Evolutionary conservation across 2,329 filamentous ascomycete genomes (phyloP).

Genomic region (Hypoxylon sp.): DNA sequence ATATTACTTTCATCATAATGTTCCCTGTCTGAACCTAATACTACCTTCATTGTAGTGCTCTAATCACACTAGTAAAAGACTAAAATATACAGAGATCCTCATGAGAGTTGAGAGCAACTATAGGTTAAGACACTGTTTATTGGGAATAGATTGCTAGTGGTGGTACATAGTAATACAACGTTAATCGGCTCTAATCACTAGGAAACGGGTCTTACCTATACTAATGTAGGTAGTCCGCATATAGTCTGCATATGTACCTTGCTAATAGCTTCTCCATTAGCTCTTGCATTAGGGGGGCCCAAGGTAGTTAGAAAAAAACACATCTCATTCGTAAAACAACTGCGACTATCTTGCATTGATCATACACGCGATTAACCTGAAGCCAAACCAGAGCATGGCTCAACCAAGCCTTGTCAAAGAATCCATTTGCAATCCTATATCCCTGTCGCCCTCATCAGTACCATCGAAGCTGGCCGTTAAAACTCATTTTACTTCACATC

Average conservation of each 20-base stretch:
- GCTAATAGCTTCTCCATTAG: constrained; percentile 18
- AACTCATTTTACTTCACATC: constrained; percentile 33
- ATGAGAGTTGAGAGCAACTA: background rate
- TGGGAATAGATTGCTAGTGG: background rate
- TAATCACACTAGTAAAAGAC: background rate
- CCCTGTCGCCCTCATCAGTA: constrained; percentile 40
- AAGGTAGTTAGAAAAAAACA: constrained; percentile 8
- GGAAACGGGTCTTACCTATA: background rate
- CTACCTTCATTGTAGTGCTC: too few species aligned
- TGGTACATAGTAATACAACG: constrained; percentile 1
- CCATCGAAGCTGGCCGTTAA: constrained; percentile 36
- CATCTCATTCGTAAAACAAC: constrained; percentile 42
- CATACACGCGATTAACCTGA: constrained; percentile 42
- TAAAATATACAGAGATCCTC: background rate
- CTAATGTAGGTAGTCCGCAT: constrained; percentile 11
- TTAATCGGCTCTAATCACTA: constrained; percentile 10
- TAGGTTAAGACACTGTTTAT: background rate
- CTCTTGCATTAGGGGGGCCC: constrained; percentile 17
- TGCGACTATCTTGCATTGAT: constrained; percentile 33
- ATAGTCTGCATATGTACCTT: constrained; percentile 6
- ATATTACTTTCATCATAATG: too few species aligned
- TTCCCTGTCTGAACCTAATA: too few species aligned
- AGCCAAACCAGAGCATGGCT: constrained; percentile 33
- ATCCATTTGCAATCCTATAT: constrained; percentile 41
- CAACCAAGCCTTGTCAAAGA: constrained; percentile 35